A percentile compares a stretch with the other conserved stretches of the same genome.
These are phyloP conservation scores for Aspergillus hancockii DNA, from an alignment of 495 filamentous ascomycete genomes.

Conservation along the genomic window DNA sequence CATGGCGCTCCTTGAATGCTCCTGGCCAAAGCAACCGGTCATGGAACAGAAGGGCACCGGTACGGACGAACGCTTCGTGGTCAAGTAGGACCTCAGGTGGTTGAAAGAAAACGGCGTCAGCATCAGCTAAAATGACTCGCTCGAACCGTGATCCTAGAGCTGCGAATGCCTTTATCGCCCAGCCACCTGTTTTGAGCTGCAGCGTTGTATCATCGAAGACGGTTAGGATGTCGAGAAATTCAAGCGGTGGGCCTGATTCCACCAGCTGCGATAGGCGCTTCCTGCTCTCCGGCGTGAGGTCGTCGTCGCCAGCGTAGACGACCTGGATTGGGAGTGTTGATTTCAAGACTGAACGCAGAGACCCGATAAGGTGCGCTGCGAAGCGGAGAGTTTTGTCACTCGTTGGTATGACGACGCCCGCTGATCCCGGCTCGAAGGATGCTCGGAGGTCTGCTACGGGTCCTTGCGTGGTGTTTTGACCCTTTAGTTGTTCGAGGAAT, in stretches of 20 bases:
- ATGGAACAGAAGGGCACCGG: slow-evolving; percentile 12
- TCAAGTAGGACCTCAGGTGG: slow-evolving; percentile 12
- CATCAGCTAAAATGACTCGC: slow-evolving; percentile 10
- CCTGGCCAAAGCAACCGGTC: slow-evolving; percentile 13
- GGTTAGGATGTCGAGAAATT: slow-evolving; percentile 12
- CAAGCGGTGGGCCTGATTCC: neutral
- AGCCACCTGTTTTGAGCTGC: slow-evolving; percentile 7
- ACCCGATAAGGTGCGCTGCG: slow-evolving; percentile 10
- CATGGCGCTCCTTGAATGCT: neutral
- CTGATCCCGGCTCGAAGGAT: neutral
- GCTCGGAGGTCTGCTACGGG: slow-evolving; percentile 6
- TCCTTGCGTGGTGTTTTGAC: neutral
- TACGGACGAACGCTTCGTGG: slow-evolving; percentile 3
- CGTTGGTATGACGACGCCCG: slow-evolving; percentile 13
- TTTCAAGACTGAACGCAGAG: slow-evolving; percentile 4
- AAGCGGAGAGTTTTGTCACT: slow-evolving; percentile 13
- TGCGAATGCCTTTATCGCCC: slow-evolving; percentile 15
- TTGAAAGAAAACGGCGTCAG: slow-evolving; percentile 14
- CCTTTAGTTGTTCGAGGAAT: slow-evolving; percentile 2
- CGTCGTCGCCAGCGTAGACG: slow-evolving; percentile 12
- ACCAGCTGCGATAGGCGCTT: neutral
- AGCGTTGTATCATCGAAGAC: slow-evolving; percentile 11
- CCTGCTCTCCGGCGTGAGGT: neutral
- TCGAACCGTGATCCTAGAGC: slow-evolving; percentile 13
- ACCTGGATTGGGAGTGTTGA: slow-evolving; percentile 14